phyloP scores from a whole-genome alignment of 208 protist species.

The Wallacemonas sp. region DNA sequence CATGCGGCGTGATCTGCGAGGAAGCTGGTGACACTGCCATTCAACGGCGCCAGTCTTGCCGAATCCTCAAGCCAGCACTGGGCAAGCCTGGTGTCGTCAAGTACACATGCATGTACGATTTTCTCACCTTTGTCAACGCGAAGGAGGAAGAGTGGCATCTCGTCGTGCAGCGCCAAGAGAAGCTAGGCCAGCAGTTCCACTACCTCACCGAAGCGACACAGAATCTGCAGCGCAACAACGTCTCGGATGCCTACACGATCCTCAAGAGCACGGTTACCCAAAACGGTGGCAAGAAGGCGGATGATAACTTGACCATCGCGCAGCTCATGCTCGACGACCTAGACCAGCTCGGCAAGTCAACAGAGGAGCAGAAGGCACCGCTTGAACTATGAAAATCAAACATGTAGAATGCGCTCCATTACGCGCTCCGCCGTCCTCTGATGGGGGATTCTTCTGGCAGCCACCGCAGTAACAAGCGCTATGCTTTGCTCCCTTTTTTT shows the following conservation, averaged over 20 bases:
- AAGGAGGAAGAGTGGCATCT: conserved; percentile 79
- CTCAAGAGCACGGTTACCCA: conserved; percentile 7
- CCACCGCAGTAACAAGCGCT: too few relatives aligned
- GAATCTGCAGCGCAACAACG: conserved; percentile 56
- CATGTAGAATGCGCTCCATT: too few relatives aligned
- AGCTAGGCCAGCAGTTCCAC: conserved; percentile 42
- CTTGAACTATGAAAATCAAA: too few relatives aligned
- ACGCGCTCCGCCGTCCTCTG: too few relatives aligned
- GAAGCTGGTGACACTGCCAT: background rate
- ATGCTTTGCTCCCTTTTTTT: too few relatives aligned
- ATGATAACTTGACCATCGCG: conserved; percentile 39
- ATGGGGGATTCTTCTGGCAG: too few relatives aligned
- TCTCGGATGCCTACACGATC: conserved; percentile 2
- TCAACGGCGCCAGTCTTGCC: background rate
- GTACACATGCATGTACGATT: conserved; percentile 64
- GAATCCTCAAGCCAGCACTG: background rate
- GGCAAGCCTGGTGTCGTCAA: conserved; percentile 1
- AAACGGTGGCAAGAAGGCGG: background rate
- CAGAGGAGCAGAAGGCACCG: too few relatives aligned
- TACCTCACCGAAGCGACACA: conserved; percentile 59
- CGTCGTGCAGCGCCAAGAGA: conserved; percentile 57
- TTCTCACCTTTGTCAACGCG: conserved; percentile 31
- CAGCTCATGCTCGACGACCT: conserved; percentile 57
- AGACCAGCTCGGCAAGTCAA: background rate
- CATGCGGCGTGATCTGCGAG: conserved; percentile 51